phyloP scores from a whole-genome alignment of 345 rosid genomes.

The Hibiscus tridactylites region DNA sequence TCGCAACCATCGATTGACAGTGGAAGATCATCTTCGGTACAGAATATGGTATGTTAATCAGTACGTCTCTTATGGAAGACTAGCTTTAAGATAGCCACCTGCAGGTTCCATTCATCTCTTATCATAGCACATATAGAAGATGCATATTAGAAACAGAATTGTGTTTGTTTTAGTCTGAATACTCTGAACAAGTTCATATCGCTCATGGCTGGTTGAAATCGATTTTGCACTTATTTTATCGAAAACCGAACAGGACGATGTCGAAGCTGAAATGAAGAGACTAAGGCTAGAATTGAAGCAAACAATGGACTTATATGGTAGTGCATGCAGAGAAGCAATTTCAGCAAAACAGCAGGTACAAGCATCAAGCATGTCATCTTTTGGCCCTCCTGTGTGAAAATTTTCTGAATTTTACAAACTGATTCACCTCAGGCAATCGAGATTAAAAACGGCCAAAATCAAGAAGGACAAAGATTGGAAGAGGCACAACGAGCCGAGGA shows the following conservation, averaged over 20 bases:
- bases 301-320: slow-evolving; percentile 73
- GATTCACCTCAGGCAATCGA: slow-evolving; percentile 51
- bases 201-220: neutral
- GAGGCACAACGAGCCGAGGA: slow-evolving; percentile 58
- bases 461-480: slow-evolving; percentile 52
- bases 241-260: slow-evolving; percentile 42
- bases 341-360: slow-evolving; percentile 72
- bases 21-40: slow-evolving; percentile 40
- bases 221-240: too few species aligned
- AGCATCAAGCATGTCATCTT: neutral
- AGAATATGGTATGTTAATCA: slow-evolving; percentile 35
- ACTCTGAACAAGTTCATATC: neutral
- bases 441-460: slow-evolving; percentile 55
- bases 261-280: slow-evolving; percentile 80
- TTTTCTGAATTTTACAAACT: slow-evolving; percentile 1
- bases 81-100: neutral
- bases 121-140: neutral
- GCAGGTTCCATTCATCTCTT: neutral
- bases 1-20: slow-evolving; percentile 37
- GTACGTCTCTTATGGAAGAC: neutral
- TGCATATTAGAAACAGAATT: neutral
- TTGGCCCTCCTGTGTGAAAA: neutral
- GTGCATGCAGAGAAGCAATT: slow-evolving; percentile 87
- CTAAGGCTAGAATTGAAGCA: slow-evolving; percentile 75
- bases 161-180: too few species aligned